Base-by-base conservation (phyloP, 805 yeast genomes). In the Komagataella pseudopastoris region DNA sequence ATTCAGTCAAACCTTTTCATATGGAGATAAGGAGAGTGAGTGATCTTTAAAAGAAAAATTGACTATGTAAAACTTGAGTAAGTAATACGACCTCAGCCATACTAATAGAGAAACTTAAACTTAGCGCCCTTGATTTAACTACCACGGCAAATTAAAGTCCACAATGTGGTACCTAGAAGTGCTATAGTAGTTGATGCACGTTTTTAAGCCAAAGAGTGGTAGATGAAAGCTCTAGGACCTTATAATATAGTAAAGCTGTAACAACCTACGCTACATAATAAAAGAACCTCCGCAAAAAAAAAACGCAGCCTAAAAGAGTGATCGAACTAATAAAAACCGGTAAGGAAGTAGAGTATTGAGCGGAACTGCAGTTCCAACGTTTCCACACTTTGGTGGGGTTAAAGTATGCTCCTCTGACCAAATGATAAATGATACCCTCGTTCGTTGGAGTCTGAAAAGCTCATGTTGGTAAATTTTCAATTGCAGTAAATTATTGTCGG, bases 261-360 rank as follows among this genome's bases (percentile, higher is more conserved):
- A 17, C 1, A 96, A 85, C 98, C 99, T 67, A 91, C 71, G 1
- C 96, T 81, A 98, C 99, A 93, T 39, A 85, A 62, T 57, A 82
- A 70, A 10, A 97, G 63, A 93, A 91, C 65, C 93, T 93, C 49
- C 95, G 74, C 14, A 98, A 99, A n/a, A n/a, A n/a, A n/a, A n/a
- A n/a, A n/a, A n/a, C n/a, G n/a, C n/a, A n/a, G n/a, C 58, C 86
- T 83, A 50, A 89, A 68, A 1, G 96, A 90, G 56, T 93, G 70
- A 14, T 91, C 89, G 64, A 93, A 83, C 59, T 91, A 68, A 48
- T 88, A 79, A 55, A 91, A 77, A 56, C 96, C 87, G 23, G 91
- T 65, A 10, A 81, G 75, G 65, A 91, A 93, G 61, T 96, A 88
- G 2, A 84, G 79, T n/a, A 76, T 68, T 0, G 96, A 78, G 0